These are phyloP conservation scores for Withania somnifera DNA, from an alignment of 305 asterid genomes.

Conservation along the genomic window DNA sequence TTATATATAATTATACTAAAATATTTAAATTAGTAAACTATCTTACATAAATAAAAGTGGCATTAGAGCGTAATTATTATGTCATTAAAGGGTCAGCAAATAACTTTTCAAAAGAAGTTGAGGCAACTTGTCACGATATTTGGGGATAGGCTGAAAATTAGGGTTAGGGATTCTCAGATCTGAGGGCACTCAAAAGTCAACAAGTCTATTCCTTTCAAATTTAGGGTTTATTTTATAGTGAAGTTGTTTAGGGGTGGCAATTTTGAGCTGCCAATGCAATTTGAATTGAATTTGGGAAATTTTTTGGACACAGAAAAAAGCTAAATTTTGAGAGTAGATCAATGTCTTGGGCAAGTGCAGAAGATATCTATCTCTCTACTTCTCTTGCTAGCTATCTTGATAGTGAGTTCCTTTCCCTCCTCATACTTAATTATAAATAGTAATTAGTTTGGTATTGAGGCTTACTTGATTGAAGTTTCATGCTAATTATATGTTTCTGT, in stretches of 20 bases:
- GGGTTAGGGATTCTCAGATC: neutral
- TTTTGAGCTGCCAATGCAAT: constrained; percentile 34
- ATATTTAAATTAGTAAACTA: no score
- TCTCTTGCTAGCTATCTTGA: constrained; percentile 95
- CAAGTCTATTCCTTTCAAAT: neutral
- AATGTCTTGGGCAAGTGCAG: constrained; percentile 96
- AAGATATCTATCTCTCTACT: constrained; percentile 79
- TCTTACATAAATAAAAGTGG: no score
- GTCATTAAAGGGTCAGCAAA: no score
- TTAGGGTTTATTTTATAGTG: neutral
- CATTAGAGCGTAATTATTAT: no score
- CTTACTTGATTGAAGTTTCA: neutral
- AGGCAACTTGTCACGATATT: neutral
- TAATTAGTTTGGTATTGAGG: no score
- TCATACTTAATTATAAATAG: no score
- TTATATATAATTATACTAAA: no score
- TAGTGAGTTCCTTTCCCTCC: constrained; percentile 35
- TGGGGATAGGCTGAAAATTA: neutral
- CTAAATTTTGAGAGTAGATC: constrained; percentile 16
- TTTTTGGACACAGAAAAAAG: constrained; percentile 38
- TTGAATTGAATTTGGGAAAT: constrained; percentile 7
- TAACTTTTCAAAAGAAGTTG: neutral
- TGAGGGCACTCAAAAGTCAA: neutral
- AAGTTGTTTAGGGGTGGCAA: neutral
- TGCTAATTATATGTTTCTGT: neutral